A percentile compares a stretch with the other conserved stretches of the same genome.
Evolutionary conservation across 345 rosid genomes (phyloP).

Genomic region (Eucalyptus marginata): DNA sequence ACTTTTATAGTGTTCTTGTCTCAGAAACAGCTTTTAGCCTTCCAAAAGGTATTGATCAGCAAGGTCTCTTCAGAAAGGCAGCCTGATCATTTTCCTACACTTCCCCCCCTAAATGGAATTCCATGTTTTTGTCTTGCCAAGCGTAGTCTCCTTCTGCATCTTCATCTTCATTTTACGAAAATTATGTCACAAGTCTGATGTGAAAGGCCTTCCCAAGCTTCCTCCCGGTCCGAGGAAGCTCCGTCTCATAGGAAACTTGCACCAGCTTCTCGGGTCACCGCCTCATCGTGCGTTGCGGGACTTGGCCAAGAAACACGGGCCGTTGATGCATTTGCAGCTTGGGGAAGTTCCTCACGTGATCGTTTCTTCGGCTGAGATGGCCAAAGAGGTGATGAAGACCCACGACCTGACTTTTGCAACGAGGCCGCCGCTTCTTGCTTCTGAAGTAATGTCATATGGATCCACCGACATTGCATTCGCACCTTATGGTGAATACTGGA

Average conservation of each 20-base stretch:
- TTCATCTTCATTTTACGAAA: background rate
- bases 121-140: background rate
- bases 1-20: background rate
- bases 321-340: slow-evolving; percentile 18
- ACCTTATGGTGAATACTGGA: slow-evolving; percentile 14
- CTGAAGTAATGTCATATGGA: background rate
- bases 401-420: slow-evolving; percentile 11
- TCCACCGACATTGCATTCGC: background rate
- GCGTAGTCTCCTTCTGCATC: background rate
- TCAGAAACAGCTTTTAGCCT: background rate
- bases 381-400: slow-evolving; percentile 12
- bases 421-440: background rate
- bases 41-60: background rate
- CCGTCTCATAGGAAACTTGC: slow-evolving; percentile 21
- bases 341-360: slow-evolving; percentile 6
- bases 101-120: background rate
- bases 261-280: slow-evolving; percentile 1
- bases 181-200: background rate
- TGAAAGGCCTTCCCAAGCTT: background rate
- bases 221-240: slow-evolving; percentile 26
- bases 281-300: slow-evolving; percentile 8
- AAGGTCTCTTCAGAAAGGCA: background rate
- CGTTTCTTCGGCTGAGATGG: slow-evolving; percentile 7
- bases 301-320: slow-evolving; percentile 15
- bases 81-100: background rate